A percentile compares a stretch with the other conserved stretches of the same genome.
Evolutionary conservation across 805 yeast species (phyloP).

Genomic region (Wickerhamomyces chaumierensis): DNA sequence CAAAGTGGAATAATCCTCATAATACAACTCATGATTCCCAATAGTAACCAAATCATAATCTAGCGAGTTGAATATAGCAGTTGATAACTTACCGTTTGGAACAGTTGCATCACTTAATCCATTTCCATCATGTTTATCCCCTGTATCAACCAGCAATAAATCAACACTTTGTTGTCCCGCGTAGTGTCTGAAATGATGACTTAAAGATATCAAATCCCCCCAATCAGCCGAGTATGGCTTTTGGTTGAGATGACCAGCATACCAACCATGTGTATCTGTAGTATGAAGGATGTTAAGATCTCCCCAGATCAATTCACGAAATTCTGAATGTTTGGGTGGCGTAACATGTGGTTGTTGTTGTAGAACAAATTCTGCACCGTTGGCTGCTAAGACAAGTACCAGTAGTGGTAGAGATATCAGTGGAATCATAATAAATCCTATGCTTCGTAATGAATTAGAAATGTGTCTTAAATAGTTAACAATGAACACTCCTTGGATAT

Average conservation of each 20-base stretch:
- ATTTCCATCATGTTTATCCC: conserved; percentile 92
- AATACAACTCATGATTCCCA: conserved; percentile 88
- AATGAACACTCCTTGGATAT: no score
- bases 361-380: conserved; percentile 7
- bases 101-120: conserved; percentile 73
- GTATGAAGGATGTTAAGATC: conserved; percentile 82
- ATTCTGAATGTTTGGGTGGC: conserved; percentile 22
- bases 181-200: conserved; percentile 31
- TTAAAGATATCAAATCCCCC: conserved; percentile 82
- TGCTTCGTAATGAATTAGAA: no score
- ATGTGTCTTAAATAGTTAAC: no score
- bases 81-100: conserved; percentile 59
- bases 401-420: no score
- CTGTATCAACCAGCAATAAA: conserved; percentile 70
- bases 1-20: conserved; percentile 45
- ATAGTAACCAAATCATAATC: conserved; percentile 72
- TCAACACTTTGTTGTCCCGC: conserved; percentile 45
- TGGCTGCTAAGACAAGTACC: not conserved
- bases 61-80: conserved; percentile 47
- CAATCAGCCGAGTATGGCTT: conserved; percentile 72
- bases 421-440: no score
- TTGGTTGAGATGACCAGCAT: conserved; percentile 73
- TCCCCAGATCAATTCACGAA: conserved; percentile 55
- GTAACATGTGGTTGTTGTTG: conserved; percentile 18
- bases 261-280: conserved; percentile 97